phyloP scores from a whole-genome alignment of 1,139 yeast species.

The Candida tetrigidarum region DNA sequence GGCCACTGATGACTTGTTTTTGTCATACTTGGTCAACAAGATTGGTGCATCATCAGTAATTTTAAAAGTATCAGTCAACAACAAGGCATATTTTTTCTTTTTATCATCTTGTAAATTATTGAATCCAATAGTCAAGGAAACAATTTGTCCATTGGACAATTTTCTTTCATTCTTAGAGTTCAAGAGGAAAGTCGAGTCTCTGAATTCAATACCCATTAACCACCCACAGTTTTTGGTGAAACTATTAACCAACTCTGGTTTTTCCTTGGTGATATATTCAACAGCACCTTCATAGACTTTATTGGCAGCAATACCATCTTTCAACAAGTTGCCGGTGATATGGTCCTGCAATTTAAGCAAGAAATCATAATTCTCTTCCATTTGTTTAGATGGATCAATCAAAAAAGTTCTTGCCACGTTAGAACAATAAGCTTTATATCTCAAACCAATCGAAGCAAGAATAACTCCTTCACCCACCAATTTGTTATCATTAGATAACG shows the following conservation, averaged over 20 bases:
- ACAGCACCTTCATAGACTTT: slow-evolving; percentile 69
- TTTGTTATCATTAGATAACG: slow-evolving; percentile 68
- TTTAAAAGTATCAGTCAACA: slow-evolving; percentile 83
- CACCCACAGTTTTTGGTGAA: slow-evolving; percentile 89
- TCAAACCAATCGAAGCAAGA: slow-evolving; percentile 79
- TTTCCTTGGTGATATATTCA: slow-evolving; percentile 57
- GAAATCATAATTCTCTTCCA: slow-evolving; percentile 81
- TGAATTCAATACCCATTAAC: slow-evolving; percentile 87
- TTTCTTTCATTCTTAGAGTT: slow-evolving; percentile 74
- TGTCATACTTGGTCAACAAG: slow-evolving; percentile 75
- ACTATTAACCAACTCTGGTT: slow-evolving; percentile 64
- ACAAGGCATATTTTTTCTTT: slow-evolving; percentile 62
- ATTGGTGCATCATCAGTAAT: slow-evolving; percentile 66
- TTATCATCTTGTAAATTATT: slow-evolving; percentile 57
- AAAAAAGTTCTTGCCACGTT: slow-evolving; percentile 87
- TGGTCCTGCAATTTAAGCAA: slow-evolving; percentile 69
- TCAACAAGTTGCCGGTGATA: slow-evolving; percentile 56
- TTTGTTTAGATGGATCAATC: slow-evolving; percentile 84
- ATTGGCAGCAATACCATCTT: slow-evolving; percentile 68
- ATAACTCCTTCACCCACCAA: slow-evolving; percentile 82
- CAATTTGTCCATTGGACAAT: slow-evolving; percentile 73
- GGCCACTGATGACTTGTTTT: slow-evolving; percentile 73
- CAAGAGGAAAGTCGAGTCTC: slow-evolving; percentile 77
- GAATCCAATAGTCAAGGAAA: slow-evolving; percentile 81
- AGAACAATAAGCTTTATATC: slow-evolving; percentile 90